Base-by-base conservation (phyloP, 2,329 filamentous ascomycete genomes). In the Epichloe scottii region DNA sequence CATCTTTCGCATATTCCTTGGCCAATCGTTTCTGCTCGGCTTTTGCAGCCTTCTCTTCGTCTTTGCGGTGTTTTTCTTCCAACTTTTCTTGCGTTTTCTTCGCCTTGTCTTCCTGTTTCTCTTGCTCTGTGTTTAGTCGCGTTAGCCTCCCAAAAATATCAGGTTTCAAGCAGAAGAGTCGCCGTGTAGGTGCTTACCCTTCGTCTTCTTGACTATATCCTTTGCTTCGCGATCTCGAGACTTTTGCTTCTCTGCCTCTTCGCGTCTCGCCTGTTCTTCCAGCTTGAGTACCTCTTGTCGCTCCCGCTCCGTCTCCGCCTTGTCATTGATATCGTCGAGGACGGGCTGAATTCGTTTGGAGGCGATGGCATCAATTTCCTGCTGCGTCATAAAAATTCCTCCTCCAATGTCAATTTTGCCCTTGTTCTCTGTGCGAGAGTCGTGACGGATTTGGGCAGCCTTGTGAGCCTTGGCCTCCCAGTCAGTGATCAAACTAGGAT, bases 251-350 rank as follows among this genome's bases (percentile, higher is more conserved):
- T 70, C 68, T 3, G 60, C 66, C 49, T 77, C 70, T 57, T 79
- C 82, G 57, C 80, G 75, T 45, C 68, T 71, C 45, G 72, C 72
- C 46, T 78, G 75, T 47, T 81, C 74, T 49, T 82, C 76, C 61
- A 83, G 76, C 58, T 78, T 76, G 55, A 81, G 74, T 52, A 88
- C 81, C 54, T 81, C 73, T 54, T 85, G 76, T 53, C 82, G 76
- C 46, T 84, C 86, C 39, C 79, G 75, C 62, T 89, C 83, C 54
- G 75, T 75, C 61, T 89, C 85, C 0, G 87, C 87, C 62, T 83
- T 87, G 48, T 87, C 82, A 49, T 84, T 82, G 55, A 96, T 93
- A 56, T 94, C 87, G 57, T 95, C 84, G 5, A 96, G 66, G 0
- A 93, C 81, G 4, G 90, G 90, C 63, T 91, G 87, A 15, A 96